Percentiles rank a stretch among this genome's conserved stretches.
Conservation (phyloP, 164 flowering plant species). For the Chloranthus sessilifolius region DNA sequence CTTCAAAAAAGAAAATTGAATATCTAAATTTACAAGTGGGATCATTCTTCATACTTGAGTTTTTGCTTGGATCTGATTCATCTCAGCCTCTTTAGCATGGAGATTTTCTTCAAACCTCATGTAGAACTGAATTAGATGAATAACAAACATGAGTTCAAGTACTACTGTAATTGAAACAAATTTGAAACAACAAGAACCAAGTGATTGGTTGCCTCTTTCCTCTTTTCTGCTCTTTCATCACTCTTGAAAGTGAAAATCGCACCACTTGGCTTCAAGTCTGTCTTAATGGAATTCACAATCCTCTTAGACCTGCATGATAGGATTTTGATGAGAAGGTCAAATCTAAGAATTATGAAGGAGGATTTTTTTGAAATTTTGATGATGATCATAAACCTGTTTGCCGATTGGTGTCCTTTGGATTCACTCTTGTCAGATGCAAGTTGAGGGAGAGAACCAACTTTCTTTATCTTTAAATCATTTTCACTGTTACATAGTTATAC, state of each 20-base stretch:
- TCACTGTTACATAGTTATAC: too few relatives aligned
- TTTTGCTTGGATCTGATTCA: constrained; percentile 52
- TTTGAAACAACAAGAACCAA: constrained; percentile 3
- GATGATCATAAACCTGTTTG: too few relatives aligned
- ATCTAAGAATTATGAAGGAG: too few relatives aligned
- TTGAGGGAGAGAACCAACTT: too few relatives aligned
- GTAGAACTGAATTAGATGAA: constrained; percentile 35
- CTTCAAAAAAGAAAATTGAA: too few relatives aligned
- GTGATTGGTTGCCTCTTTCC: constrained; percentile 57
- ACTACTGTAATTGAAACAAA: neutral
- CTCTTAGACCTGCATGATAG: constrained; percentile 29
- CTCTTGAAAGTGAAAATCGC: constrained; percentile 42
- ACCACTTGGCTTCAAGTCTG: constrained; percentile 18
- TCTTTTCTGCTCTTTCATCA: constrained; percentile 57
- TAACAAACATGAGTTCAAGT: neutral
- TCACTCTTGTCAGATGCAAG: too few relatives aligned
- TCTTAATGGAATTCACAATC: constrained; percentile 19
- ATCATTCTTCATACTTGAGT: constrained; percentile 37
- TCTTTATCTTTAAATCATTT: too few relatives aligned
- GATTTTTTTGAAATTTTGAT: too few relatives aligned
- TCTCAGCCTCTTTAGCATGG: constrained; percentile 61
- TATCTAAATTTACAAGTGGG: too few relatives aligned
- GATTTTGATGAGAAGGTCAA: neutral
- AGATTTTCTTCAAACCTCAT: constrained; percentile 49
- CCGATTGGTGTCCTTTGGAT: too few relatives aligned